phyloP scores from a whole-genome alignment of 1,139 yeast genomes.

The Saccharomyces hybrid region DNA sequence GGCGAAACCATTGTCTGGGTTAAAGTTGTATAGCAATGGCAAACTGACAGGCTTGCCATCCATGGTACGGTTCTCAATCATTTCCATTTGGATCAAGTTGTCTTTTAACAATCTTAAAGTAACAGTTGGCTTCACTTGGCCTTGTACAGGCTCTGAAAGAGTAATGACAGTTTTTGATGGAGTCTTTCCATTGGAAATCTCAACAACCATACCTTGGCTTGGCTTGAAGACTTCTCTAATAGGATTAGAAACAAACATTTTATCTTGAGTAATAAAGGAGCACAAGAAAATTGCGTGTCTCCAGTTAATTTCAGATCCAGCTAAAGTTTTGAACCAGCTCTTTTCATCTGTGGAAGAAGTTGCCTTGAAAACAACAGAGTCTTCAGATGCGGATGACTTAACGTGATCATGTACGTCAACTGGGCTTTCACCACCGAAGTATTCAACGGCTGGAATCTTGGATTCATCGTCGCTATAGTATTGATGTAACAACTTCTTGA shows the following conservation, averaged over 20 bases:
- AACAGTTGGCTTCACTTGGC: constrained; percentile 63
- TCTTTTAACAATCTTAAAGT: constrained; percentile 47
- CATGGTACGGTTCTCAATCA: constrained; percentile 86
- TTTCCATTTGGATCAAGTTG: constrained; percentile 49
- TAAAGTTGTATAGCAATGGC: constrained; percentile 69
- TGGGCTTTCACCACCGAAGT: constrained; percentile 66
- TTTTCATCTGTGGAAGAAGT: constrained; percentile 45
- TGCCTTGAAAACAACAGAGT: constrained; percentile 41
- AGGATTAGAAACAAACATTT: constrained; percentile 71
- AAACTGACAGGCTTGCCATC: constrained; percentile 67
- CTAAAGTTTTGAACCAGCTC: constrained; percentile 73
- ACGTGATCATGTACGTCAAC: constrained; percentile 36
- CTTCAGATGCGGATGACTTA: constrained; percentile 25
- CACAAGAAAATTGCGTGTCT: constrained; percentile 82
- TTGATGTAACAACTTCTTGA: constrained; percentile 58
- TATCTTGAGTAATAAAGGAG: constrained; percentile 76
- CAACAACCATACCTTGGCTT: constrained; percentile 47
- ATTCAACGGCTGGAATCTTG: constrained; percentile 78
- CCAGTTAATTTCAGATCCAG: constrained; percentile 79
- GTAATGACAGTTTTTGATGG: constrained; percentile 52
- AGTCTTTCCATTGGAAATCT: constrained; percentile 46
- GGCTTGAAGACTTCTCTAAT: constrained; percentile 77
- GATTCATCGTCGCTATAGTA: constrained; percentile 63
- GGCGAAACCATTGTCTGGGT: constrained; percentile 85
- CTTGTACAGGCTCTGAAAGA: constrained; percentile 65